Evolutionary conservation across 768 basidiomycete species (phyloP), one percentile per base, ranked within the genome.

Genomic region (Tricholoma sp.): DNA sequence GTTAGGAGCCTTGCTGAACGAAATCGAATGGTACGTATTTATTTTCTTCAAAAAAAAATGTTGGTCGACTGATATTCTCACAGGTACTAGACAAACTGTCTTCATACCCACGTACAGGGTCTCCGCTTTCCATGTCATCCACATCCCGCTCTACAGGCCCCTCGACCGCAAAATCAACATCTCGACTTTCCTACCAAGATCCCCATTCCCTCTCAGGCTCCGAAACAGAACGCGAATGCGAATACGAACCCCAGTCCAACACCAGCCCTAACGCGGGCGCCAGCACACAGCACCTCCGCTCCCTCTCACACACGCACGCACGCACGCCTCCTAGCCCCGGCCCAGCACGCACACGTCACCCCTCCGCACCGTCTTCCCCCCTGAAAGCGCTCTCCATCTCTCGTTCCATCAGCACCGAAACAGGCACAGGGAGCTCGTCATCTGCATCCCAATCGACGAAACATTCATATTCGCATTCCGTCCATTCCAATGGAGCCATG

Each of bases 181-280:
- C 74, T 24, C 60, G 59, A 17, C 53, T 76, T 24, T 72, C 28
- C 6, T 37, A 17, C 49, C 49, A 13, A 13, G 34, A 50, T 17
- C 54, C 34, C 33, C 47, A 54, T 28, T 73, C 50, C 60, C 77
- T 78, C 53, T 91, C 89, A 6, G 90, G 90, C 32, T 91, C 89
- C 2, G 91, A 91, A 68, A 92, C 90, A 0, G 91, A 92, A 68
- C 83, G 88, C 44, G 89, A 91, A 69, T 79, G 76, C 37, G 66
- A 68, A 54, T 66, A 24, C 51, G 10, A 70, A 58, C 63, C 70
- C 54, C 58, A 68, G 59, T 64, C 65, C 44, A 65, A 68, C 60
- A 60, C 73, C 47, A 63, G 63, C 64, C 55, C 48, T 65, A 64
- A 55, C 63, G 62, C 33, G 63, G 62, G 3, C 41, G 54, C 59